A percentile compares a stretch with the other conserved stretches of the same genome.
Conservation (phyloP, 2,329 filamentous ascomycete genomes). For the Mollisia scopiformis region DNA sequence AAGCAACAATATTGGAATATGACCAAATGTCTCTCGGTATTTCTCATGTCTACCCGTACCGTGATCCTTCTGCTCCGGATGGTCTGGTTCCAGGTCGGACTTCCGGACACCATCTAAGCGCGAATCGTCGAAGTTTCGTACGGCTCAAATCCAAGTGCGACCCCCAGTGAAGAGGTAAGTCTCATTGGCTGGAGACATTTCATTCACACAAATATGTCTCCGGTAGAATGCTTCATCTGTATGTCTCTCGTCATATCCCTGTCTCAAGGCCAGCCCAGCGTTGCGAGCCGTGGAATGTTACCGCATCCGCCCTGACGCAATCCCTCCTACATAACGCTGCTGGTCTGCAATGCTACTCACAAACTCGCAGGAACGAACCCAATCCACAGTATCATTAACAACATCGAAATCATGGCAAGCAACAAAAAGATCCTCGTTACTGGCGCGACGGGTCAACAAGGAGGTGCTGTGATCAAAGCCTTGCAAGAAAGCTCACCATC, state of each 20-base stretch:
- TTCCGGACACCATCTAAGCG: neutral
- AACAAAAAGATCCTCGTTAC: conserved; percentile 35
- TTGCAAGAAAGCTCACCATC: conserved; percentile 38
- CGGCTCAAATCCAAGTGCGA: neutral
- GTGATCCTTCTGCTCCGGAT: too few species aligned
- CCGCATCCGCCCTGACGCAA: too few species aligned
- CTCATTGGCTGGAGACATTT: neutral
- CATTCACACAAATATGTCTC: neutral
- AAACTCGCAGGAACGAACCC: too few species aligned
- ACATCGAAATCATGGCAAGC: neutral
- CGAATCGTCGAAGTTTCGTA: neutral
- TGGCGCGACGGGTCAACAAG: conserved; percentile 42
- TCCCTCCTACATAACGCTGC: neutral
- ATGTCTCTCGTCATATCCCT: too few species aligned
- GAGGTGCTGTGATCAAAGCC: conserved; percentile 36
- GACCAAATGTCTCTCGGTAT: too few species aligned
- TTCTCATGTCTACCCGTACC: too few species aligned
- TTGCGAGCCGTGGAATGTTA: neutral
- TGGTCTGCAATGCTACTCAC: too few species aligned
- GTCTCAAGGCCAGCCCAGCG: too few species aligned
- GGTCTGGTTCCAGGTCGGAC: too few species aligned
- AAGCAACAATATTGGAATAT: too few species aligned
- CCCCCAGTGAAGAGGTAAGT: neutral
- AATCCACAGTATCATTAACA: neutral
- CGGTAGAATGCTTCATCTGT: neutral